phyloP scores from a whole-genome alignment of 2,329 filamentous ascomycete species.

The Akanthomyces muscarius region DNA sequence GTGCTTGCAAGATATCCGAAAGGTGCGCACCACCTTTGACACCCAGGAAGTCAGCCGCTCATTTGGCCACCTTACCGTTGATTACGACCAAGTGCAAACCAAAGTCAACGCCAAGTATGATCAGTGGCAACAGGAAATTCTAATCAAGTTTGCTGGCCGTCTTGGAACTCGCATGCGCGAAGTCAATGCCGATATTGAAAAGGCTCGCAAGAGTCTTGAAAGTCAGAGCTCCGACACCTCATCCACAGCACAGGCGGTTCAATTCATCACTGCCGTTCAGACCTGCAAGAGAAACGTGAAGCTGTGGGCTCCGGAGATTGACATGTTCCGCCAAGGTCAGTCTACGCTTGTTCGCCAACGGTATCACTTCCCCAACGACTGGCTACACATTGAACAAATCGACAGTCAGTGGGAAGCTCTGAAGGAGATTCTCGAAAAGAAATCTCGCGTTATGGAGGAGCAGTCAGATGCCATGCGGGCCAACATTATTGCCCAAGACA shows the following conservation, averaged over 20 bases:
- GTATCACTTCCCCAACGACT: conserved; percentile 89
- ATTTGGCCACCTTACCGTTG: conserved; percentile 91
- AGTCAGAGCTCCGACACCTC: conserved; percentile 87
- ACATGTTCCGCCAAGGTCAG: conserved; percentile 92
- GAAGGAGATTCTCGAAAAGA: conserved; percentile 85
- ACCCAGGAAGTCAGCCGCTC: conserved; percentile 89
- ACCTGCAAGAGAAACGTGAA: conserved; percentile 92
- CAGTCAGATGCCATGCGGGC: conserved; percentile 92
- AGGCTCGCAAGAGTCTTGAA: conserved; percentile 85
- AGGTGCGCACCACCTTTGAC: conserved; percentile 93
- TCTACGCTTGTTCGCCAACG: conserved; percentile 86
- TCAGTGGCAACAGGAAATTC: conserved; percentile 97
- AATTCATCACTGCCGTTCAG: conserved; percentile 97
- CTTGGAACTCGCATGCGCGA: conserved; percentile 89
- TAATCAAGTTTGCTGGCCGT: conserved; percentile 86
- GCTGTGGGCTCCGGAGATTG: conserved; percentile 91
- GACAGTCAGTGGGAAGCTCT: conserved; percentile 93
- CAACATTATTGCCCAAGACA: conserved; percentile 92
- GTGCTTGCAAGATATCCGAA: conserved; percentile 92
- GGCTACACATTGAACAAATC: conserved; percentile 94
- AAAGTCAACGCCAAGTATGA: conserved; percentile 99
- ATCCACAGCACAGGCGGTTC: conserved; percentile 93
- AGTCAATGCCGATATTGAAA: conserved; percentile 86
- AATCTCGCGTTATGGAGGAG: conserved; percentile 92
- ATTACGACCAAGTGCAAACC: conserved; percentile 97